These are phyloP conservation scores for Vitis hybrid DNA, from an alignment of 177 flowering plant genomes.

Conservation along the genomic window DNA sequence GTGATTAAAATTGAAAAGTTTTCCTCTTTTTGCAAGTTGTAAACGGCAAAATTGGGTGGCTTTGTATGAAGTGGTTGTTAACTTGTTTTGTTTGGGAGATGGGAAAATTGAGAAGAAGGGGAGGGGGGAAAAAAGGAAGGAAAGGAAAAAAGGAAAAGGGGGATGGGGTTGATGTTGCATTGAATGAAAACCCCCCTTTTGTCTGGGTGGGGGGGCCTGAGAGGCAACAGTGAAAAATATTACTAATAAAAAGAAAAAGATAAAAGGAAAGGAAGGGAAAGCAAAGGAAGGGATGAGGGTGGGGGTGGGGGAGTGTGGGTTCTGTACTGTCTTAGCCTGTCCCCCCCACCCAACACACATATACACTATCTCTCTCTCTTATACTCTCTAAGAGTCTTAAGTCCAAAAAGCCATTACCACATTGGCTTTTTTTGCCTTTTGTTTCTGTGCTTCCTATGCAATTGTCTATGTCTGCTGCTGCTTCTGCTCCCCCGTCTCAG, in stretches of 20 bases:
- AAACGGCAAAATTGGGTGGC: too few species aligned
- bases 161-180: not conserved
- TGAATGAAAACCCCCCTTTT: constrained; percentile 21
- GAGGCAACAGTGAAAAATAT: constrained; percentile 7
- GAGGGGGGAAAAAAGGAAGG: too few species aligned
- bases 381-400: constrained; percentile 13
- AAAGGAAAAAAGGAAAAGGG: not conserved
- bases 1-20: not conserved
- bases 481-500: constrained; percentile 46
- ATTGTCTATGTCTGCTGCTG: constrained; percentile 36
- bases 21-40: not conserved
- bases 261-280: constrained; percentile 8
- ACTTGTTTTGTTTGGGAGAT: too few species aligned
- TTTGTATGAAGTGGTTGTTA: too few species aligned
- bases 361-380: constrained; percentile 14
- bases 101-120: too few species aligned
- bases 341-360: constrained; percentile 45
- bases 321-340: constrained; percentile 51
- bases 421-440: constrained; percentile 31
- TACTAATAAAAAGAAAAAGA: constrained; percentile 1
- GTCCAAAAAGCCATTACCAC: constrained; percentile 29
- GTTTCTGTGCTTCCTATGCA: constrained; percentile 28
- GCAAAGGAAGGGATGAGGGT: constrained; percentile 5
- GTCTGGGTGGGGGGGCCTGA: constrained; percentile 20
- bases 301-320: constrained; percentile 38